Conservation (phyloP, 139 green algal species). For the Dunaliella primolecta region DNA sequence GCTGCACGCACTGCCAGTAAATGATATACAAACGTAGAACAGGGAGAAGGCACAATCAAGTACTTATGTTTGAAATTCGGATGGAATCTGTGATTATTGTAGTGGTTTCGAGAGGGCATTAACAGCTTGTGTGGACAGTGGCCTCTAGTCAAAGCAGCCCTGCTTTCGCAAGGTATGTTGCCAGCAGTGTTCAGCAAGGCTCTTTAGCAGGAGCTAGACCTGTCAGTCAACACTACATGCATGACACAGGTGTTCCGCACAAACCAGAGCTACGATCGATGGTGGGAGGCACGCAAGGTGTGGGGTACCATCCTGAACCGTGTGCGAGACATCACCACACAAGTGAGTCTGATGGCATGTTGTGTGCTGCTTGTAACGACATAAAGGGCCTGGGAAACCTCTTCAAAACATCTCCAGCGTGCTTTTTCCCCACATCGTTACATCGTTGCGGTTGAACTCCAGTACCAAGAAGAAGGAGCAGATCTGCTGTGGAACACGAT, state of each 20-base stretch:
- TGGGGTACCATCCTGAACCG: conserved; percentile 42
- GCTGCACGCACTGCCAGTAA: background rate
- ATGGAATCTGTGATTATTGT: no score
- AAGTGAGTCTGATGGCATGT: conserved; percentile 16
- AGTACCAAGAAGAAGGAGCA: background rate
- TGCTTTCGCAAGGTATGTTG: background rate
- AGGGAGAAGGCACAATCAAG: background rate
- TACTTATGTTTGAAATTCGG: background rate
- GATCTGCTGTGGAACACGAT: background rate
- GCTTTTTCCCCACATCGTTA: background rate
- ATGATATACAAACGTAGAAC: background rate
- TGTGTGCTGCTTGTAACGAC: background rate
- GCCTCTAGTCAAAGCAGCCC: background rate
- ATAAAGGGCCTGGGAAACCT: no score
- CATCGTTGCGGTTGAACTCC: background rate
- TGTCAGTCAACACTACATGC: no score
- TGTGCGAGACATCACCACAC: conserved; percentile 37
- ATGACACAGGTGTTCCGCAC: conserved; percentile 20
- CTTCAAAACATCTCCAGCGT: background rate
- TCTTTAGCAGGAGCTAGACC: no score
- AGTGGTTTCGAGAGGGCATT: no score
- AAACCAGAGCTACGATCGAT: conserved; percentile 27
- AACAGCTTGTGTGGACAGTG: background rate
- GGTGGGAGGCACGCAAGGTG: conserved; percentile 38
- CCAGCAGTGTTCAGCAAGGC: background rate